Evolutionary conservation across 1,284 basidiomycete genomes (phyloP), one percentile per base, ranked within the genome.

Genomic region (Leccinum solheimii): DNA sequence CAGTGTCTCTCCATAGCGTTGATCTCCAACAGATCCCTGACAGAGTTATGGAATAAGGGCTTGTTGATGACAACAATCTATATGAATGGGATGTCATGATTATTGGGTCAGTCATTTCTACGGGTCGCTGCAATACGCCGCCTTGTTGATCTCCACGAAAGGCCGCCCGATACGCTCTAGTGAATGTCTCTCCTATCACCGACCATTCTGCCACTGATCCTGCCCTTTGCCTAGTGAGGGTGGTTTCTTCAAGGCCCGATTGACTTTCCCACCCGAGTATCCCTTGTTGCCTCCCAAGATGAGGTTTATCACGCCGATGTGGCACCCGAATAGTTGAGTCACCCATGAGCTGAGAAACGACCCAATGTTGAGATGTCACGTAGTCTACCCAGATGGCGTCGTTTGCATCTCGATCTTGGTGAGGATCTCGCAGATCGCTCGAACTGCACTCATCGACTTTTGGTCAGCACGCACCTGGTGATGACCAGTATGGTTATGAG

Each of bases 401-500:
- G 93, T 98, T 58, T 99, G 97, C 79, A 94, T 99, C 63, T 98
- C 97, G 45, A 98, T 99, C 72, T 81, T 99, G 69, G 94, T 95
- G 65, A 76, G 90, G 77, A 38, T 43, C 55, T 6, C 36, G 16
- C 59, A 49, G 32, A 36, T 56, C 34, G 9, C 36, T 34, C 40
- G 7, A 45, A 23, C 40, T 57, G 51, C 26, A 32, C 45, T 65
- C 40, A 67, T 54, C 55, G 48, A 27, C 38, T 57, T 43, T 30
- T 61, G 52, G 53, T 8, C 67, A 95, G 93, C 97, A 99, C 73
- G 88, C 94, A 40, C 97, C 97, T 2, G 97, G 95, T 55, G 93
- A 97, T 62, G 97, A 99, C 77, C 92, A 98, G 77, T 99, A 94
- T 75, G 97, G 97, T 8, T 98, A 96, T 72, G 97, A 99, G 76